Conservation (phyloP, 768 basidiomycete genomes). For the Rubroboletus satanas region DNA sequence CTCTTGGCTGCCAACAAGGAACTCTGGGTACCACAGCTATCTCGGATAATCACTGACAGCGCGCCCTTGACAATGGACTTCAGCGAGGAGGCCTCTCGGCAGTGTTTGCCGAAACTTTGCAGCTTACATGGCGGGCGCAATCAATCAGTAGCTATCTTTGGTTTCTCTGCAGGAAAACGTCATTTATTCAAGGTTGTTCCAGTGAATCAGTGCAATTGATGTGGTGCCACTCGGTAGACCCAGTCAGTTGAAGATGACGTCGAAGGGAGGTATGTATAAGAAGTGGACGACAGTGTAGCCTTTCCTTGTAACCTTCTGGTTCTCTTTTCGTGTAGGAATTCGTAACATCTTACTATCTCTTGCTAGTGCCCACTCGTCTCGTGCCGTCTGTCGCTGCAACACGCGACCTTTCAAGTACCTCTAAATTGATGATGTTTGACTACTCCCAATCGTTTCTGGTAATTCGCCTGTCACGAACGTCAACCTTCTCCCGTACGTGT, state of each 20-base stretch:
- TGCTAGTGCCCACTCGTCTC: too few species aligned
- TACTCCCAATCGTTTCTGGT: background rate
- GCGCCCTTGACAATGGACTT: too few species aligned
- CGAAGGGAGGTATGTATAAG: background rate
- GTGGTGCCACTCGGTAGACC: background rate
- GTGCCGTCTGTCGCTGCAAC: background rate
- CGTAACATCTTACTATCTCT: background rate
- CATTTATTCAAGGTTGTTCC: background rate
- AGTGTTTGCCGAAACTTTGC: background rate
- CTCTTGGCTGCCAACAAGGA: background rate
- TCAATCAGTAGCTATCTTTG: background rate
- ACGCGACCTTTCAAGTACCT: background rate
- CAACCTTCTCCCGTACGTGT: background rate
- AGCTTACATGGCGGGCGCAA: background rate
- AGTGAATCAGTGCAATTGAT: background rate
- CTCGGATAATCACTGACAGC: background rate
- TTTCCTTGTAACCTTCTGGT: background rate
- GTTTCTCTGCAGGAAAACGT: background rate
- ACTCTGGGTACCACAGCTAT: background rate
- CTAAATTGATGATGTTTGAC: too few species aligned
- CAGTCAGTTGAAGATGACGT: background rate
- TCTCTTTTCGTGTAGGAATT: too few species aligned
- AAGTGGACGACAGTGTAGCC: background rate
- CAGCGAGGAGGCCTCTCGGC: background rate
- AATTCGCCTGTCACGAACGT: background rate